Percentiles rank a stretch among this genome's conserved stretches.
Evolutionary conservation across 495 filamentous ascomycete genomes (phyloP).

Genomic region (Trichoderma asperelloides): DNA sequence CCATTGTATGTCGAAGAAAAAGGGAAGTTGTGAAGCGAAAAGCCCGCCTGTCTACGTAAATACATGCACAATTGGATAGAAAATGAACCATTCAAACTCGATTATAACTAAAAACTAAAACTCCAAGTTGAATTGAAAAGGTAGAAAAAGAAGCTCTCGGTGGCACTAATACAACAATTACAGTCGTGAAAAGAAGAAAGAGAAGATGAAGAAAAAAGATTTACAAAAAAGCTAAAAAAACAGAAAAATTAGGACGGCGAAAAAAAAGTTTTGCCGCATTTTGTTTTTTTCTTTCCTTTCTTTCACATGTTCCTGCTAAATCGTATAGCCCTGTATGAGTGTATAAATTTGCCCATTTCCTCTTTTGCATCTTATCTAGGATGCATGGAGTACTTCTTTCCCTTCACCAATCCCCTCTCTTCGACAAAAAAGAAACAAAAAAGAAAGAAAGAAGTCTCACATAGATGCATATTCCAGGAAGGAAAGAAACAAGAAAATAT

Average conservation of each 20-base stretch:
- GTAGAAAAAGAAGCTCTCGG: neutral
- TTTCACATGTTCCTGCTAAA: neutral
- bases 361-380: neutral
- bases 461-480: slow-evolving; percentile 3
- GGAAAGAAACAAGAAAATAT: neutral
- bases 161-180: neutral
- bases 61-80: neutral
- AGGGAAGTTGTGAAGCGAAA: no score
- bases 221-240: neutral
- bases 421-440: neutral
- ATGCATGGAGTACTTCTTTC: neutral
- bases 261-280: neutral
- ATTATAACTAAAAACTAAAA: neutral
- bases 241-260: neutral
- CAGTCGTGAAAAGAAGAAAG: neutral
- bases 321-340: slow-evolving; percentile 3
- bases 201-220: neutral
- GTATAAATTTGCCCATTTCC: neutral
- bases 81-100: neutral
- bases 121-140: neutral
- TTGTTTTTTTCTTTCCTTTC: neutral
- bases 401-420: neutral
- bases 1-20: no score
- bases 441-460: neutral
- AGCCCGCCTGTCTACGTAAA: no score